Evolutionary conservation across 805 yeast genomes (phyloP).

Genomic region (Kodamaea kakaduensis): DNA sequence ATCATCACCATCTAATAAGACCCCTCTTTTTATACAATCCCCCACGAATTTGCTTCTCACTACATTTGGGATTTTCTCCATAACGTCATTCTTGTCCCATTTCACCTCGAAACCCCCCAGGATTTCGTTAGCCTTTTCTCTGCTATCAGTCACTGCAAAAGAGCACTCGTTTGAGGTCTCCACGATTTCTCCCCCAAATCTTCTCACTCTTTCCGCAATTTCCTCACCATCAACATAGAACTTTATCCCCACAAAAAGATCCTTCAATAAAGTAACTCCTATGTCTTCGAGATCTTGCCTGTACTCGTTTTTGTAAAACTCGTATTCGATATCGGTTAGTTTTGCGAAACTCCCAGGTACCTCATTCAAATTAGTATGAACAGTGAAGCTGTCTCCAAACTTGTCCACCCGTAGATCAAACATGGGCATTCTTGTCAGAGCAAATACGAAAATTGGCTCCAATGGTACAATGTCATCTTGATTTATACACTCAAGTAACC

Average conservation of each 20-base stretch:
- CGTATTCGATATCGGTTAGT: slow-evolving; percentile 13
- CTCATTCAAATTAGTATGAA: slow-evolving; percentile 21
- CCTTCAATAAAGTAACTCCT: slow-evolving; percentile 14
- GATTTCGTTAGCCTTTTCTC: slow-evolving; percentile 1
- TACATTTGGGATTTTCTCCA: slow-evolving; percentile 28
- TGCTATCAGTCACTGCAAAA: slow-evolving; percentile 31
- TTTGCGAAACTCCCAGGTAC: slow-evolving; percentile 14
- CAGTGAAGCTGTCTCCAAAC: slow-evolving; percentile 59
- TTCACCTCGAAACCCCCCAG: not conserved
- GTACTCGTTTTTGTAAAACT: slow-evolving; percentile 7
- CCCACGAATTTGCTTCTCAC: slow-evolving; percentile 32
- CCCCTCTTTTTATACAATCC: slow-evolving; percentile 22
- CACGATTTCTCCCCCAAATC: slow-evolving; percentile 42
- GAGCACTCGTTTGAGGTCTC: slow-evolving; percentile 26
- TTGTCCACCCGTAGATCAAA: slow-evolving; percentile 44
- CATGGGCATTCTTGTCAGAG: slow-evolving; percentile 26
- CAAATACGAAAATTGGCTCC: slow-evolving; percentile 60
- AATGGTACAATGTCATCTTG: slow-evolving; percentile 41
- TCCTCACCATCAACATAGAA: slow-evolving; percentile 25
- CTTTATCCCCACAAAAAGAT: slow-evolving; percentile 32
- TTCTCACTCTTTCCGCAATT: slow-evolving; percentile 25
- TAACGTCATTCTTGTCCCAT: slow-evolving; percentile 13
- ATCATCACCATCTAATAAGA: slow-evolving; percentile 30
- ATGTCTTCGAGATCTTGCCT: too few species aligned
- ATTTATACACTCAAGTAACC: slow-evolving; percentile 67